Conservation (phyloP, 208 protist genomes). For the Trypanosoma caninum region DNA sequence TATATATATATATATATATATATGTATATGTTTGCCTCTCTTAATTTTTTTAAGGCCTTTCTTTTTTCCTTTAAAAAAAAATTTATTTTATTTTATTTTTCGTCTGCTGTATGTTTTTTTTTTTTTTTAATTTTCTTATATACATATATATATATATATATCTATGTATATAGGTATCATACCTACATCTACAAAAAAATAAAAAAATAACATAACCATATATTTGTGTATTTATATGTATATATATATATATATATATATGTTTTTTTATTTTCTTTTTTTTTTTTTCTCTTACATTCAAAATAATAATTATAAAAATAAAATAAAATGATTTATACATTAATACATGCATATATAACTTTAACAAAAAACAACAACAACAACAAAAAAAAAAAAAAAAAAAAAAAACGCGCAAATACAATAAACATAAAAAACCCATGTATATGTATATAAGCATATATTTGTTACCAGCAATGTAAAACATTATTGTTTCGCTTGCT, state of each 20-base stretch:
- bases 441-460: no score
- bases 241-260: neutral
- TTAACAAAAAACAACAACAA: neutral
- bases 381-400: constrained; percentile 1
- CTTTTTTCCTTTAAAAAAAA: neutral
- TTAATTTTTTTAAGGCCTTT: neutral
- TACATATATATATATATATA: neutral
- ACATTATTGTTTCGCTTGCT: no score
- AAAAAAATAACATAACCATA: neutral
- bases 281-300: neutral
- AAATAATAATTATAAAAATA: neutral
- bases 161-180: neutral
- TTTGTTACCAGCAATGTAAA: no score
- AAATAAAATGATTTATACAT: neutral
- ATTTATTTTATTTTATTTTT: neutral
- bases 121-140: no score
- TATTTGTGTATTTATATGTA: neutral
- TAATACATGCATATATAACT: neutral
- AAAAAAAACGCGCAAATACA: no score
- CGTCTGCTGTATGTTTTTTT: constrained; percentile 9
- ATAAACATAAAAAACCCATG: no score
- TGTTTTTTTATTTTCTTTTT: neutral
- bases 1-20: constrained; percentile 4
- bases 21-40: no score
- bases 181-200: neutral